These are phyloP conservation scores for Babesia gibsoni DNA, from an alignment of 169 alveolate genomes.

Conservation along the genomic window DNA sequence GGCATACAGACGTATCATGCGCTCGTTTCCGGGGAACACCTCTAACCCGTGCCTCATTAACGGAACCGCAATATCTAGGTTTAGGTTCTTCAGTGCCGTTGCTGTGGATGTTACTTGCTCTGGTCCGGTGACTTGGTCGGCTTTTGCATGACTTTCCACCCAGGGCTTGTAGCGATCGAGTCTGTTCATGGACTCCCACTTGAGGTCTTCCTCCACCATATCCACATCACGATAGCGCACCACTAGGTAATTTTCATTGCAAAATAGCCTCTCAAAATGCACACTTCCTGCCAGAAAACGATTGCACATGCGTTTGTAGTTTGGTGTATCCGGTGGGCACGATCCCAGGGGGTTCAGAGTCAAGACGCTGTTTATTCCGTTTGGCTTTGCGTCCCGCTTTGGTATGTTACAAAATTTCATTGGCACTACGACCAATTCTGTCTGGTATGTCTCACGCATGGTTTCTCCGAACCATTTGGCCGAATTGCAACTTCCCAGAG, in stretches of 20 bases:
- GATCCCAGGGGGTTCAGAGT: slow-evolving; percentile 26
- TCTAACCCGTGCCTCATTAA: slow-evolving; percentile 13
- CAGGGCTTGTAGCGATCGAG: slow-evolving; percentile 35
- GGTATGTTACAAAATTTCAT: slow-evolving; percentile 29
- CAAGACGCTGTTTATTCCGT: slow-evolving; percentile 2
- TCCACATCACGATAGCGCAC: background rate
- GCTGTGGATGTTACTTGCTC: slow-evolving; percentile 24
- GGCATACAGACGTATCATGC: slow-evolving; percentile 32
- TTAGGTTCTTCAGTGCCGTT: background rate
- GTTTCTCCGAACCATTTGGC: slow-evolving; percentile 45
- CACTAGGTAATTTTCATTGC: slow-evolving; percentile 19
- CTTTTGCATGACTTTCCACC: slow-evolving; percentile 2
- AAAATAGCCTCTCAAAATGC: slow-evolving; percentile 29
- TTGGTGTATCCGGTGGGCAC: slow-evolving; percentile 6
- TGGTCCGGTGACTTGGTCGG: slow-evolving; percentile 13
- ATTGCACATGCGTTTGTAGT: slow-evolving; percentile 32
- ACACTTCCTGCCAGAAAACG: slow-evolving; percentile 13
- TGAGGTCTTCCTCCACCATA: background rate
- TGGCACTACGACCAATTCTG: slow-evolving; percentile 37
- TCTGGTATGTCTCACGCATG: slow-evolving; percentile 21
- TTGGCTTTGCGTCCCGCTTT: background rate
- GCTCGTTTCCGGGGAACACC: slow-evolving; percentile 18
- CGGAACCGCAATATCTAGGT: background rate
- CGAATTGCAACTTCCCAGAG: slow-evolving; percentile 44
- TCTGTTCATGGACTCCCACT: slow-evolving; percentile 11